Evolutionary conservation across 2,329 filamentous ascomycete species (phyloP).

Genomic region (Fusarium domesticum): DNA sequence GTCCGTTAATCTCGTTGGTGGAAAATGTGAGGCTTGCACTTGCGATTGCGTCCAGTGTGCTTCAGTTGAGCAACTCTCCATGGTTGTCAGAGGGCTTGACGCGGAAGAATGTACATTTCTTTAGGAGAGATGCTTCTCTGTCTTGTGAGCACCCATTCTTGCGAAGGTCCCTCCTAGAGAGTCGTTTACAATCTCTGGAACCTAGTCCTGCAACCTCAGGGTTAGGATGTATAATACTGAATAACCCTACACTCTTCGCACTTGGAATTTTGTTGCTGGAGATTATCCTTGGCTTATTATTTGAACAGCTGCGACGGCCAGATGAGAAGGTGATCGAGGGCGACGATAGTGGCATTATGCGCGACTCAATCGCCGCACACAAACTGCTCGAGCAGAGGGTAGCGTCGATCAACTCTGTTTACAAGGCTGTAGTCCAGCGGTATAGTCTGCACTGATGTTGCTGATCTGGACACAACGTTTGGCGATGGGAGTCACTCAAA

Average conservation of each 20-base stretch:
- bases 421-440: slow-evolving; percentile 9
- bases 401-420: slow-evolving; percentile 1
- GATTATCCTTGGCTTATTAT: slow-evolving; percentile 6
- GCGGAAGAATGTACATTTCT: slow-evolving; percentile 5
- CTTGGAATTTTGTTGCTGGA: slow-evolving; percentile 13
- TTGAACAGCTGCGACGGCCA: slow-evolving; percentile 2
- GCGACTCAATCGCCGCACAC: slow-evolving; percentile 1
- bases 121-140: neutral
- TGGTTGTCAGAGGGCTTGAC: slow-evolving; percentile 11
- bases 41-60: slow-evolving; percentile 10
- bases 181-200: fast-evolving
- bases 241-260: slow-evolving; percentile 9
- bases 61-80: slow-evolving; percentile 18
- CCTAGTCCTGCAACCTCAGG: fast-evolving
- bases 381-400: slow-evolving; percentile 5
- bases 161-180: fast-evolving
- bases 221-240: neutral
- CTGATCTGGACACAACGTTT: slow-evolving; percentile 7
- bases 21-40: slow-evolving; percentile 12
- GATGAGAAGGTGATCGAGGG: neutral
- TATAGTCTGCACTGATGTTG: slow-evolving; percentile 7
- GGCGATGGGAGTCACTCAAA: too few relatives aligned
- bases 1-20: neutral
- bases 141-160: slow-evolving; percentile 8
- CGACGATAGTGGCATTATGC: neutral